Evolutionary conservation across 2,329 filamentous ascomycete genomes (phyloP).

Genomic region (Beauveria pseudobassiana): DNA sequence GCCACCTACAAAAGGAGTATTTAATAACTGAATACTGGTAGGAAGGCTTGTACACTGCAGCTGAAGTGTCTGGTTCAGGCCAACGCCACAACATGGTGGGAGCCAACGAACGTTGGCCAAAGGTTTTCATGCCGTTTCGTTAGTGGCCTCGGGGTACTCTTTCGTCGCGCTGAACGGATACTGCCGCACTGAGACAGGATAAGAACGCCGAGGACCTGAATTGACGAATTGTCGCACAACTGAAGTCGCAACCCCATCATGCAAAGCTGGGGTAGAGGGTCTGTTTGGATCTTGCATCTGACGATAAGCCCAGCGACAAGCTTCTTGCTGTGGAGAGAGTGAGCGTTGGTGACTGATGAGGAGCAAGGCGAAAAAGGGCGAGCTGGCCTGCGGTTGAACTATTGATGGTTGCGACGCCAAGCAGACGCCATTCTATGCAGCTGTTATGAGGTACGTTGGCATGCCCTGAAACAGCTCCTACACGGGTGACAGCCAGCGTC

Average conservation of each 20-base stretch:
- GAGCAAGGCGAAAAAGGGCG: background rate
- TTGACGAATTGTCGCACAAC: background rate
- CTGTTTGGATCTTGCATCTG: background rate
- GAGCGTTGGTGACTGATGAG: background rate
- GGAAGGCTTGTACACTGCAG: background rate
- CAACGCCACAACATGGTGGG: background rate
- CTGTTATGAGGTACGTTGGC: background rate
- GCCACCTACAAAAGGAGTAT: background rate
- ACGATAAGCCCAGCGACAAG: background rate
- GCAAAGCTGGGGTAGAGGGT: background rate
- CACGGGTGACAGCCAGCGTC: background rate
- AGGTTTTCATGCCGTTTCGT: slow-evolving; percentile 3
- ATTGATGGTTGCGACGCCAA: background rate
- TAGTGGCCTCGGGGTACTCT: background rate
- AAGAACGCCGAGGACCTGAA: background rate
- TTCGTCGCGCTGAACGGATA: background rate
- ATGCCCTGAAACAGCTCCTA: slow-evolving; percentile 2
- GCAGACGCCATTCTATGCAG: background rate
- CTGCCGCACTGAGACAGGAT: background rate
- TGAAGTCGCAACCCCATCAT: background rate
- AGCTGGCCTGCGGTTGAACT: background rate
- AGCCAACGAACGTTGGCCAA: slow-evolving; percentile 1
- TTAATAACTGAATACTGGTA: background rate
- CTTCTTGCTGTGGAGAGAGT: background rate
- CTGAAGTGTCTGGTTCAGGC: background rate